phyloP scores from a whole-genome alignment of 495 filamentous ascomycete species.

The Aspergillus steynii region DNA sequence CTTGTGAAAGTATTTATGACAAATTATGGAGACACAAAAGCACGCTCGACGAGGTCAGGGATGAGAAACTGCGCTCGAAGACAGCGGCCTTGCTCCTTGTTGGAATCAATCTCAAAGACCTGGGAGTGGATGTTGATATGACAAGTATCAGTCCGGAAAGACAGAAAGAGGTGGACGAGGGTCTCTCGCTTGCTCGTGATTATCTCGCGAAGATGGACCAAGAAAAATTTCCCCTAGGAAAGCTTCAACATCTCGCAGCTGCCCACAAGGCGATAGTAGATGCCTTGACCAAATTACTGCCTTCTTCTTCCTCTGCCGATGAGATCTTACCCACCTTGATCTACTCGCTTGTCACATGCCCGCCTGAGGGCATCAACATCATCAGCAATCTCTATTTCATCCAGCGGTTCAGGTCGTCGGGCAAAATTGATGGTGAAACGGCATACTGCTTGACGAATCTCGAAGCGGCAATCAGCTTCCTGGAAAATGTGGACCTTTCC shows the following conservation, averaged over 20 bases:
- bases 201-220: conserved; percentile 82
- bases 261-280: conserved; percentile 95
- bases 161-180: conserved; percentile 69
- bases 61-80: conserved; percentile 92
- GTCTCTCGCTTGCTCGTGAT: conserved; percentile 71
- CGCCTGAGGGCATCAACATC: conserved; percentile 80
- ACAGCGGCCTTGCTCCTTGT: conserved; percentile 89
- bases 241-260: conserved; percentile 83
- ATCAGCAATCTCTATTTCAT: conserved; percentile 94
- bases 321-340: conserved; percentile 97
- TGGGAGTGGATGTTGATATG: conserved; percentile 73
- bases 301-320: conserved; percentile 92
- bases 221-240: conserved; percentile 82
- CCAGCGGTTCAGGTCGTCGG: conserved; percentile 85
- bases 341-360: conserved; percentile 88
- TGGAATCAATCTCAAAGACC: conserved; percentile 82
- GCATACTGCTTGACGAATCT: conserved; percentile 97
- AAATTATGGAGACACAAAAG: conserved; percentile 88
- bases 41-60: conserved; percentile 91
- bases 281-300: conserved; percentile 68
- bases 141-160: conserved; percentile 54
- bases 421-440: conserved; percentile 85
- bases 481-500: conserved; percentile 96
- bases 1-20: conserved; percentile 84
- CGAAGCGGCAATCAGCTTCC: conserved; percentile 90